A percentile compares a stretch with the other conserved stretches of the same genome.
Conservation (phyloP, 768 basidiomycete genomes). For the Podaxis pistillaris region DNA sequence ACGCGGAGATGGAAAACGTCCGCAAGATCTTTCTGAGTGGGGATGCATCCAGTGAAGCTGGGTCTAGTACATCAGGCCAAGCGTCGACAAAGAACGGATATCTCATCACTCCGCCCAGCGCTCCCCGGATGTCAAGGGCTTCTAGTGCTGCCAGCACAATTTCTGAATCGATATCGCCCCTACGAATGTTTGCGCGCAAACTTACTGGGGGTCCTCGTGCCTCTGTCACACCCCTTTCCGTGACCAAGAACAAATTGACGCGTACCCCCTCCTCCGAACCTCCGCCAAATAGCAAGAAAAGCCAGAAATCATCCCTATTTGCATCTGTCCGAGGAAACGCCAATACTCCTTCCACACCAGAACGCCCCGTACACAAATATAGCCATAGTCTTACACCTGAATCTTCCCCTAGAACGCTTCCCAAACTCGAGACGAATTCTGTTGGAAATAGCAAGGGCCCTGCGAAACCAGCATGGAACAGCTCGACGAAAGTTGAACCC, state of each 20-base stretch:
- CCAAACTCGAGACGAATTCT: conserved; percentile 22
- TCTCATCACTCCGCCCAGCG: conserved; percentile 64
- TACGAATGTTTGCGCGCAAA: conserved; percentile 74
- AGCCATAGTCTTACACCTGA: conserved; percentile 73
- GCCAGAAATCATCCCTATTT: conserved; percentile 67
- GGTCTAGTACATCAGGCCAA: conserved; percentile 65
- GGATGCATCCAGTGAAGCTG: conserved; percentile 61
- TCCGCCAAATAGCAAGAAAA: conserved; percentile 37
- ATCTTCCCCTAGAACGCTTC: conserved; percentile 51
- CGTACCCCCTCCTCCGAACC: conserved; percentile 57
- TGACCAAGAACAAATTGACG: conserved; percentile 44
- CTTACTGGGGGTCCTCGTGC: conserved; percentile 47
- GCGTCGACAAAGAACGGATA: conserved; percentile 52
- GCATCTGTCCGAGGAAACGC: conserved; percentile 38
- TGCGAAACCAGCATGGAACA: conserved; percentile 68
- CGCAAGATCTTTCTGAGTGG: conserved; percentile 57
- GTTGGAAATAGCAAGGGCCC: conserved; percentile 12
- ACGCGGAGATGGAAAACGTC: conserved; percentile 76
- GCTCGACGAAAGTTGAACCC: conserved; percentile 70
- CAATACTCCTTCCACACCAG: conserved; percentile 46
- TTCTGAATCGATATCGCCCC: conserved; percentile 77
- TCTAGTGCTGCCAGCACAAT: conserved; percentile 53
- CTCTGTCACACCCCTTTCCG: conserved; percentile 31
- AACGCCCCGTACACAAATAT: conserved; percentile 63
- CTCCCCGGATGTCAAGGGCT: conserved; percentile 38